Evolutionary conservation across 78 protist genomes (phyloP).

Genomic region (Anaeramoeba ignava): DNA sequence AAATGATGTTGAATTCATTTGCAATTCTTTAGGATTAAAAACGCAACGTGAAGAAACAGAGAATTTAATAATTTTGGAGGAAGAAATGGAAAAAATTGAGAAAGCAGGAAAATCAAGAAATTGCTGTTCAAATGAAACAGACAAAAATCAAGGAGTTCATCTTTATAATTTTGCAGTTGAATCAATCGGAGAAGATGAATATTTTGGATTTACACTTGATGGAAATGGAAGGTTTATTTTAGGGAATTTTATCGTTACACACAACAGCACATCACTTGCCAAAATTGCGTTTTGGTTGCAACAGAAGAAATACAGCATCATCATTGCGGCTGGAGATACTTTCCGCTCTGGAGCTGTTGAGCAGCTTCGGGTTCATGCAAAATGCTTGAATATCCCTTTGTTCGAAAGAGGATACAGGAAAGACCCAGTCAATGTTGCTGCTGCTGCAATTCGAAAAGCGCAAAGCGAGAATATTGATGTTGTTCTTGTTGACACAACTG

Average conservation of each 20-base stretch:
- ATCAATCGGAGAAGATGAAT: background rate
- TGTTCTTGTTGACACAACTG: conserved; percentile 95
- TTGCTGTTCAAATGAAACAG: too few species aligned
- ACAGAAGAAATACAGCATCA: conserved; percentile 45
- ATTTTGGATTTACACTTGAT: background rate
- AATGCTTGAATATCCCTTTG: conserved; percentile 43
- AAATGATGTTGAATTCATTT: too few species aligned
- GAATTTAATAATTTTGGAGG: too few species aligned
- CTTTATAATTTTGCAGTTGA: too few species aligned
- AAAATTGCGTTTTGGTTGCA: conserved; percentile 44
- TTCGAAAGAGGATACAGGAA: conserved; percentile 76
- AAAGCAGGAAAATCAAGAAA: too few species aligned
- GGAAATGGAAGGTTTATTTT: background rate
- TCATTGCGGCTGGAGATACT: conserved; percentile 98
- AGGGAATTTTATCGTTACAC: background rate
- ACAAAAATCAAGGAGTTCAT: too few species aligned
- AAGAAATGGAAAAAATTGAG: too few species aligned
- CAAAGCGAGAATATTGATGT: conserved; percentile 39
- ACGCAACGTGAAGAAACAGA: too few species aligned
- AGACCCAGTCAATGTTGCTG: conserved; percentile 79
- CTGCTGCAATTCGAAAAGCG: conserved; percentile 66
- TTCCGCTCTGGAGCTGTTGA: conserved; percentile 97
- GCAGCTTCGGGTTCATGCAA: conserved; percentile 81
- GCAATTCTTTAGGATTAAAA: too few species aligned
- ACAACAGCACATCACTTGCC: background rate